Conservation (phyloP, 108 stramenopile genomes). For the Pseudonitzschia multiseries region DNA sequence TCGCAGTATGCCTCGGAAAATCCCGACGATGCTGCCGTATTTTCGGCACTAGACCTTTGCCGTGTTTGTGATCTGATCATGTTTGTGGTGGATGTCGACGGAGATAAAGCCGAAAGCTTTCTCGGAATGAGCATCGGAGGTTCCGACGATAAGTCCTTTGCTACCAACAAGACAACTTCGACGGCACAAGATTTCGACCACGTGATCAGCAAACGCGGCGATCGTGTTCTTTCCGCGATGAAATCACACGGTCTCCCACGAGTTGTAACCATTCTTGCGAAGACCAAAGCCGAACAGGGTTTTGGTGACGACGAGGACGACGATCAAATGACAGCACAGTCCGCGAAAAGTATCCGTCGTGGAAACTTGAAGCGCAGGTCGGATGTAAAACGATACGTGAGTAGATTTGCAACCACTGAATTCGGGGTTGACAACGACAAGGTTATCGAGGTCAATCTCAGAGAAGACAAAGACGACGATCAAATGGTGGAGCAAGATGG, state of each 20-base stretch:
- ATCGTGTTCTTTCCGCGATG: constrained; percentile 85
- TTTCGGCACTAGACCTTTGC: constrained; percentile 83
- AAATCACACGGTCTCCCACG: constrained; percentile 95
- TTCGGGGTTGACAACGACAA: constrained; percentile 70
- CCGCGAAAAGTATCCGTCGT: constrained; percentile 60
- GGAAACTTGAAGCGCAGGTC: constrained; percentile 71
- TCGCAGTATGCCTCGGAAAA: constrained; percentile 48
- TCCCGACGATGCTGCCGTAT: constrained; percentile 56
- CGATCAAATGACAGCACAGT: constrained; percentile 58
- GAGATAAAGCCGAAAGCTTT: constrained; percentile 29
- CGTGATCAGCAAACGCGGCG: constrained; percentile 76
- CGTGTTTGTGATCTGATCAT: constrained; percentile 86
- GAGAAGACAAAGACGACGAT: constrained; percentile 12
- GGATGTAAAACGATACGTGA: constrained; percentile 71
- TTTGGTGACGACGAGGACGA: constrained; percentile 29
- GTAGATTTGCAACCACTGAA: constrained; percentile 74
- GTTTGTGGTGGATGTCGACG: constrained; percentile 82
- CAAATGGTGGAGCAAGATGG: constrained; percentile 16
- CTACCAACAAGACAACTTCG: constrained; percentile 49
- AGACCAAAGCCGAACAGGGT: constrained; percentile 38
- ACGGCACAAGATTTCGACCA: constrained; percentile 63
- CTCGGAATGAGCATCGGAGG: constrained; percentile 51
- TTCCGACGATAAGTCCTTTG: constrained; percentile 37
- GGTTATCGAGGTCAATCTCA: constrained; percentile 57
- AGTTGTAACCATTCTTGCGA: constrained; percentile 79